A percentile compares a stretch with the other conserved stretches of the same genome.
Conservation (phyloP, 192 early-diverging fungal species). For the Cetraspora pellucida region DNA sequence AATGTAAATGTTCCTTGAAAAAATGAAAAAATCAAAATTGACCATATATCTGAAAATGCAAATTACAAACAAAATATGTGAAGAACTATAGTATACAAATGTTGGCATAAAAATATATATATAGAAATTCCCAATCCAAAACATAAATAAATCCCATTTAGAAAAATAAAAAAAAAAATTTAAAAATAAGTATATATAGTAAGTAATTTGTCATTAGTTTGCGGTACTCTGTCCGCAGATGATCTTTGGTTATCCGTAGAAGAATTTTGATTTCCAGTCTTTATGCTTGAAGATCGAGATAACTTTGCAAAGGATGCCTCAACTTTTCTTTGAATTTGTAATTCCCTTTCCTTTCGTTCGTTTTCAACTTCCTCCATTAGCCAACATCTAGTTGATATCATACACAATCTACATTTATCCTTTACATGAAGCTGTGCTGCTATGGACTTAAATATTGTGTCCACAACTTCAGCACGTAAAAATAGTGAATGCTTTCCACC, state of each 20-base stretch:
- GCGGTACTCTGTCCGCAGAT: neutral
- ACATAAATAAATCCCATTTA: neutral
- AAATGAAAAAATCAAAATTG: too few relatives aligned
- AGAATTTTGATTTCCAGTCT: neutral
- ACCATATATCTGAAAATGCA: too few relatives aligned
- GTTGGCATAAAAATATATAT: neutral
- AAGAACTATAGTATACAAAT: neutral
- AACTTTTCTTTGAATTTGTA: conserved; percentile 20
- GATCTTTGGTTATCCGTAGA: neutral
- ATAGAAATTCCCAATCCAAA: neutral
- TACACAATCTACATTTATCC: neutral
- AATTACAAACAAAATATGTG: too few relatives aligned
- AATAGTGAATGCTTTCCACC: conserved; percentile 46
- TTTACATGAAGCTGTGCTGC: conserved; percentile 23
- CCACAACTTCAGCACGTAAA: conserved; percentile 45
- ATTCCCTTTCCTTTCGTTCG: conserved; percentile 8
- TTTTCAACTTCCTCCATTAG: conserved; percentile 4
- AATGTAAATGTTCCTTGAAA: too few relatives aligned
- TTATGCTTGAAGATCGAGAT: neutral
- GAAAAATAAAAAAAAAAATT: neutral
- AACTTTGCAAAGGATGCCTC: neutral
- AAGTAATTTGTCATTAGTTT: neutral
- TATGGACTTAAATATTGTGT: conserved; percentile 48
- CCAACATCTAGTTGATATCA: conserved; percentile 15
- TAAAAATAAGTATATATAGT: neutral